Base-by-base conservation (phyloP, 441 rosid species). In the Euphorbia corollata region DNA sequence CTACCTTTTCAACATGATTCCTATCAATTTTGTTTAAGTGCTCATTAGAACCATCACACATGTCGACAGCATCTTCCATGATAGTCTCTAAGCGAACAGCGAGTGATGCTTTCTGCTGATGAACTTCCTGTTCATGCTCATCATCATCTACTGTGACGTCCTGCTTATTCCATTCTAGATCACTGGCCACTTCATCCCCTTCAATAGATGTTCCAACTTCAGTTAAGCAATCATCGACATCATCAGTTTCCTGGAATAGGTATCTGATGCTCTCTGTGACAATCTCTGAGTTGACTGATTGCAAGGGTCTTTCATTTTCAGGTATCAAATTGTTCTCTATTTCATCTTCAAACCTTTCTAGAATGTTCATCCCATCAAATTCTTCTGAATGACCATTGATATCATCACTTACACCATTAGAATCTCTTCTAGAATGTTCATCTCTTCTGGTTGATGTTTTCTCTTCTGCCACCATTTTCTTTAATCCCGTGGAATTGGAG, bases 391-490 rank as follows among this genome's bases (percentile, higher is more conserved):
- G 36, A 53, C 57, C 51, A 59, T 34, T 65, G 65, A 64, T 34
- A 61, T 61, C 51, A 69, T 22, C 70, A 62, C 20, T 69, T 63
- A 24, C 62, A 15, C 59, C 19, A 23, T 66, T 36, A 18, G 2
- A 16, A 23, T 68, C 45, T 60, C 64, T 61, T 30, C 58, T 16
- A 5, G 32, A 27, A n/a, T n/a, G n/a, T n/a, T n/a, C n/a, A n/a
- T n/a, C n/a, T n/a, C n/a, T n/a, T n/a, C n/a, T 27, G 32, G 65
- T 32, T 60, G 62, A 47, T 7, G 54, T 51, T 24, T 64, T 72
- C 67, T 73, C 75, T 16, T 7, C 67, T 72, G 66, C 78, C 16
- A 43, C 5, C 61, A 13, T 69, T 59, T 78, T 69, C 66, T 71
- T 68, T 22, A 45, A 55, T 47, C 41, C 74, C 16, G 58, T 22